Conservation (phyloP, 305 asterid species). For the Euphrasia arctica region DNA sequence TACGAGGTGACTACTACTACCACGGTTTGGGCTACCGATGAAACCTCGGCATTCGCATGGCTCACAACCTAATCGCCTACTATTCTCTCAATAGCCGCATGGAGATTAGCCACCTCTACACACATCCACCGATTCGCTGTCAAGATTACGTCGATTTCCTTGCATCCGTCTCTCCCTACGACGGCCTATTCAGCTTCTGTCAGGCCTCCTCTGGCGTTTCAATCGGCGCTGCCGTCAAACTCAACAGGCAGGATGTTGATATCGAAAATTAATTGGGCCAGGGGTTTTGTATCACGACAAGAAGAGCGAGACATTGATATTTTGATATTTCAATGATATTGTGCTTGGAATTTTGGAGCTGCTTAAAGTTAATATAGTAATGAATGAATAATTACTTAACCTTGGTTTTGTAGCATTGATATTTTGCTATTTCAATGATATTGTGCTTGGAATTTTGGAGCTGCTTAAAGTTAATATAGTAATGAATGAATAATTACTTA, state of each 20-base stretch:
- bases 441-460: no score
- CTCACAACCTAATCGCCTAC: no score
- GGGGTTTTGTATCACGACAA: slow-evolving; percentile 46
- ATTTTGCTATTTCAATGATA: no score
- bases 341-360: slow-evolving; percentile 44
- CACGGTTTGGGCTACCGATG: background rate
- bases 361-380: slow-evolving; percentile 39
- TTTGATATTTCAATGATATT: slow-evolving; percentile 33
- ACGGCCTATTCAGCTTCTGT: slow-evolving; percentile 37
- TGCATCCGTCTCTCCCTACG: slow-evolving; percentile 36
- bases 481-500: no score
- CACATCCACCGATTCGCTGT: slow-evolving; percentile 37
- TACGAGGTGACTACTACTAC: slow-evolving; percentile 31
- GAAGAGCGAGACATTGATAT: slow-evolving; percentile 32
- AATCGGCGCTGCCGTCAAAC: slow-evolving; percentile 46
- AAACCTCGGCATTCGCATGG: no score
- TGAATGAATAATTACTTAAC: background rate
- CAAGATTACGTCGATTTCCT: slow-evolving; percentile 44
- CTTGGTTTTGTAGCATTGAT: background rate
- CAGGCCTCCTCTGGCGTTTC: slow-evolving; percentile 46
- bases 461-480: no score
- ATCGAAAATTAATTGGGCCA: slow-evolving; percentile 50
- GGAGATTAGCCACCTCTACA: slow-evolving; percentile 31
- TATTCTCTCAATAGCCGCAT: slow-evolving; percentile 28
- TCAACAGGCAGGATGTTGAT: slow-evolving; percentile 41